phyloP scores from a whole-genome alignment of 345 rosid genomes.

The Excoecaria cochinchinensis region DNA sequence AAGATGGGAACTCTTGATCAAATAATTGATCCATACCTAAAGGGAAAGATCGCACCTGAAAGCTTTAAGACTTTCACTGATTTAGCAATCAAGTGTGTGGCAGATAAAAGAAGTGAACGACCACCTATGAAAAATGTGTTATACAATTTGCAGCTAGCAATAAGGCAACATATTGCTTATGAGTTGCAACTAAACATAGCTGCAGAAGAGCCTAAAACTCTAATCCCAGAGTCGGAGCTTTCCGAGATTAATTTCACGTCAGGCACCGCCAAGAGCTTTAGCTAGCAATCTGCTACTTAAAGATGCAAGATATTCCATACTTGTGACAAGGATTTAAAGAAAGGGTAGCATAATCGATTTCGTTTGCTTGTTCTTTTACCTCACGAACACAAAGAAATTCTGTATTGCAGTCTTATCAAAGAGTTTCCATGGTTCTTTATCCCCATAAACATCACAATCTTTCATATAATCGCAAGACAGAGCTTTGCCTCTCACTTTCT shows the following conservation, averaged over 20 bases:
- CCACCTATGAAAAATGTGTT: constrained; percentile 16
- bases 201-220: neutral
- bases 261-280: no score
- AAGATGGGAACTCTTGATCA: constrained; percentile 24
- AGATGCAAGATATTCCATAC: no score
- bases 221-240: no score
- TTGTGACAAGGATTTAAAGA: no score
- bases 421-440: neutral
- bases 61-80: constrained; percentile 12
- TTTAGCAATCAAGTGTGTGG: constrained; percentile 16
- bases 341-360: no score
- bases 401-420: neutral
- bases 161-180: constrained; percentile 8
- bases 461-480: neutral
- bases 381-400: neutral
- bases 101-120: neutral
- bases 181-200: neutral
- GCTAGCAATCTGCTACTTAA: no score
- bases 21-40: constrained; percentile 29
- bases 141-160: constrained; percentile 6
- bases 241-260: no score
- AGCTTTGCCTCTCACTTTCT: neutral
- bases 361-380: no score
- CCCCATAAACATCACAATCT: neutral
- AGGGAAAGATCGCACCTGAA: constrained; percentile 27